phyloP scores from a whole-genome alignment of 1,139 yeast genomes.

The Meyerozyma athensensis region DNA sequence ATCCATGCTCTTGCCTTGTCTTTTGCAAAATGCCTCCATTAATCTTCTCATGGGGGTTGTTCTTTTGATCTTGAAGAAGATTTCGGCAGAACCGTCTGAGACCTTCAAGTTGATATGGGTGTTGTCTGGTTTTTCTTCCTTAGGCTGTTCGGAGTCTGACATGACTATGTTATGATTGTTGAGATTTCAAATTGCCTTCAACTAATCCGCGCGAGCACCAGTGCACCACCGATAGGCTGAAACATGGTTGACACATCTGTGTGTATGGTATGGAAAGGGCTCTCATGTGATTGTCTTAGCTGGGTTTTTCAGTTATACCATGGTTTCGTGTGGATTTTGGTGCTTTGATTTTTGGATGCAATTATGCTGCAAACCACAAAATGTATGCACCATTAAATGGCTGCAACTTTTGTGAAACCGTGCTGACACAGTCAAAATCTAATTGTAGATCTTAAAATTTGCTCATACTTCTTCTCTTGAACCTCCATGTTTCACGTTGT shows the following conservation, averaged over 20 bases:
- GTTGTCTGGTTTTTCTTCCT: conserved; percentile 58
- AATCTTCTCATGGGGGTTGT: conserved; percentile 89
- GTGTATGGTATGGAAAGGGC: no score
- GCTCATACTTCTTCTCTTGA: no score
- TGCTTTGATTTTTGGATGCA: no score
- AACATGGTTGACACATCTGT: no score
- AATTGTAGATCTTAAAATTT: no score
- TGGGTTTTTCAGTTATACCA: no score
- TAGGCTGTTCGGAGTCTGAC: conserved; percentile 44
- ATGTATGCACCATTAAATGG: no score
- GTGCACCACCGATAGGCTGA: conserved; percentile 1
- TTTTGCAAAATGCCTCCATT: conserved; percentile 97
- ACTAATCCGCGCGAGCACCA: background rate
- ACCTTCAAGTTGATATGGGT: conserved; percentile 90
- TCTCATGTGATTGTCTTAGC: no score
- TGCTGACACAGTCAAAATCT: no score
- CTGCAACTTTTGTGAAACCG: background rate
- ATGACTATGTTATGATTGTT: conserved; percentile 13
- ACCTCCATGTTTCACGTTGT: no score
- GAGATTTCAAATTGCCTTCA: background rate
- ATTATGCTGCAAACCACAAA: no score
- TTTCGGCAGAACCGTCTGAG: conserved; percentile 89
- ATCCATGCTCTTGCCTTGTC: conserved; percentile 86
- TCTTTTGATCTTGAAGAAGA: conserved; percentile 91
- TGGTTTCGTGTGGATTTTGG: no score